Percentiles rank a stretch among this genome's conserved stretches.
Evolutionary conservation across 139 green algal species (phyloP).

Genomic region (Coelastrella sp.): DNA sequence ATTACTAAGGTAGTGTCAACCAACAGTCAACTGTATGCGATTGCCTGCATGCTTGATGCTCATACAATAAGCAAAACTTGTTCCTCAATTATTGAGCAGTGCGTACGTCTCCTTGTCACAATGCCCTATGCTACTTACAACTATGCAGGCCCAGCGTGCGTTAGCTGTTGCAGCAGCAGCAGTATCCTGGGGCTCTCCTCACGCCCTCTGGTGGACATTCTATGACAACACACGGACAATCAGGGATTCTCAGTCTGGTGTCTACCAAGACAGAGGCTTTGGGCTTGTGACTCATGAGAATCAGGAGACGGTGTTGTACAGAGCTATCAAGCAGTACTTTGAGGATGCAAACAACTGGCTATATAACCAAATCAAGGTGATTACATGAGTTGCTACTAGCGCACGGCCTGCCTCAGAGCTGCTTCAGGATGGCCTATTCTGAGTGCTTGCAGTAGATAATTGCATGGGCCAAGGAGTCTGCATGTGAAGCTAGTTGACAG

Average conservation of each 20-base stretch:
- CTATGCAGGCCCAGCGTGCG: slow-evolving; percentile 6
- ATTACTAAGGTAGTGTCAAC: no score
- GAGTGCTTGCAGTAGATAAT: no score
- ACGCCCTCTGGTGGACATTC: neutral
- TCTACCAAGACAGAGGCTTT: neutral
- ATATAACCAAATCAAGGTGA: slow-evolving; percentile 8
- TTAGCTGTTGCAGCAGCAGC: slow-evolving; percentile 16
- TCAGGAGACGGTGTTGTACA: slow-evolving; percentile 6
- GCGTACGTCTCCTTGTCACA: no score
- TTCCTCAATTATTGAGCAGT: no score
- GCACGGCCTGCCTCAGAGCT: no score
- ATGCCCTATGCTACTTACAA: no score
- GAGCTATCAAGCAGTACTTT: neutral
- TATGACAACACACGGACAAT: neutral
- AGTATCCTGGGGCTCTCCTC: slow-evolving; percentile 3
- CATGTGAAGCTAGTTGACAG: no score
- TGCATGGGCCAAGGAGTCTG: no score
- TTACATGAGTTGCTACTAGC: neutral
- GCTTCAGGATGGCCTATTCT: no score
- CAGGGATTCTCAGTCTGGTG: neutral
- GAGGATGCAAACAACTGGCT: neutral
- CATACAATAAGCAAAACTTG: no score
- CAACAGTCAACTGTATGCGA: no score
- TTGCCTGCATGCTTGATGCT: no score
- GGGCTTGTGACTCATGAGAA: neutral